phyloP scores from a whole-genome alignment of 1,139 yeast genomes.

The Saccharomyces hybrid region DNA sequence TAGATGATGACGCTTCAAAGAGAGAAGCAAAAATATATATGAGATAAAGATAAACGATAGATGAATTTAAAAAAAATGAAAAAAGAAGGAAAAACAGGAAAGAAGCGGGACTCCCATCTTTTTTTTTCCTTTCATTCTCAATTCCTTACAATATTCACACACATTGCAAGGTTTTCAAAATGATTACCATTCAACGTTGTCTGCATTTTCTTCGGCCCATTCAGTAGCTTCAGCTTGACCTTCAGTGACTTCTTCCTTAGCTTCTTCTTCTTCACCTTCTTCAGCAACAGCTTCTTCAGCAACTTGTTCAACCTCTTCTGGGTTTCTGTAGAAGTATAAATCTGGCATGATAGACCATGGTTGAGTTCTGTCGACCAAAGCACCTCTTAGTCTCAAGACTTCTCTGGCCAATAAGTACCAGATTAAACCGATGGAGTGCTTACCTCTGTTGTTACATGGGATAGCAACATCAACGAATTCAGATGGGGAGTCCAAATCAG shows the following conservation, averaged over 20 bases:
- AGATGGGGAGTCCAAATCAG: conserved; percentile 98
- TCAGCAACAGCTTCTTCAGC: conserved; percentile 59
- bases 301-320: conserved; percentile 95
- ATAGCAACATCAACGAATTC: conserved; percentile 99
- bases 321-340: conserved; percentile 99
- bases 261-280: conserved; percentile 54
- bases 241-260: conserved; percentile 62
- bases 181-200: conserved; percentile 35
- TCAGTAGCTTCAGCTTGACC: conserved; percentile 50
- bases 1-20: background rate
- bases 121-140: background rate
- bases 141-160: conserved; percentile 1
- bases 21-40: background rate
- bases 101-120: background rate
- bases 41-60: conserved; percentile 1
- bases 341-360: conserved; percentile 99
- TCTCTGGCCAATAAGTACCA: conserved; percentile 99
- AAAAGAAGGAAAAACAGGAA: background rate
- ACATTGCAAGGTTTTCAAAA: background rate
- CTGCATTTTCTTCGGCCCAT: conserved; percentile 66
- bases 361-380: conserved; percentile 91
- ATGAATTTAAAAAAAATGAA: background rate
- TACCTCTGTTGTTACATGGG: conserved; percentile 99
- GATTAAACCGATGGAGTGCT: conserved; percentile 98
- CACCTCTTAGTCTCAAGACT: conserved; percentile 98